Percentiles rank a stretch among this genome's conserved stretches.
These are phyloP conservation scores for Umbelopsis isabellina DNA, from an alignment of 192 early-diverging fungal species.

Conservation along the genomic window DNA sequence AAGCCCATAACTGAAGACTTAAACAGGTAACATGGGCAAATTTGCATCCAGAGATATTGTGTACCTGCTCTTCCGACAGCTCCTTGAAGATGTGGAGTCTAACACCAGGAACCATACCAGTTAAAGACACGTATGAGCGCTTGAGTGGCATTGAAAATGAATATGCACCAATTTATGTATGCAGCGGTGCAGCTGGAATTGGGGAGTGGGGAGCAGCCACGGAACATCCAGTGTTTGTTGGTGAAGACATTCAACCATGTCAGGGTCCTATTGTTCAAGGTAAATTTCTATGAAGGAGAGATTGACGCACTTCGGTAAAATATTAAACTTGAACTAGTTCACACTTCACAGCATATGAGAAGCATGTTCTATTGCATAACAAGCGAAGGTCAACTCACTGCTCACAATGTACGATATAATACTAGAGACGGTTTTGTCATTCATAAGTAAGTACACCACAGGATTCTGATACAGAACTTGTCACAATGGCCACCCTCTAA, in stretches of 20 bases:
- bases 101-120: slow-evolving; percentile 9
- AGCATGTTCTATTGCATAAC: slow-evolving; percentile 28
- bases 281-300: not conserved
- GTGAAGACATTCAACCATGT: slow-evolving; percentile 10
- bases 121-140: slow-evolving; percentile 23
- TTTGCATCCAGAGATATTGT: slow-evolving; percentile 26
- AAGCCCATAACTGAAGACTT: not conserved
- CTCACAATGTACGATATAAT: slow-evolving; percentile 23
- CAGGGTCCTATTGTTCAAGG: slow-evolving; percentile 25
- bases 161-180: slow-evolving; percentile 2
- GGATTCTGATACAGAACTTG: too few relatives aligned
- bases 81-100: slow-evolving; percentile 28
- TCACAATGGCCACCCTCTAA: not conserved
- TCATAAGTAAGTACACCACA: not conserved
- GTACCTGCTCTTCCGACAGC: slow-evolving; percentile 24
- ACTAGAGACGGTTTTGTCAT: not conserved
- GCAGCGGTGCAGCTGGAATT: slow-evolving; percentile 21
- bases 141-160: not conserved
- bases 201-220: slow-evolving; percentile 26
- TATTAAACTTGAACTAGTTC: not conserved
- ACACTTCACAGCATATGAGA: slow-evolving; percentile 4
- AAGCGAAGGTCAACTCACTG: slow-evolving; percentile 25
- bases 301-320: not conserved
- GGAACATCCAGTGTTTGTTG: slow-evolving; percentile 5
- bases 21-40: slow-evolving; percentile 29